Conservation (phyloP, 1,284 basidiomycete genomes). For the Trichosporon coremiiforme region DNA sequence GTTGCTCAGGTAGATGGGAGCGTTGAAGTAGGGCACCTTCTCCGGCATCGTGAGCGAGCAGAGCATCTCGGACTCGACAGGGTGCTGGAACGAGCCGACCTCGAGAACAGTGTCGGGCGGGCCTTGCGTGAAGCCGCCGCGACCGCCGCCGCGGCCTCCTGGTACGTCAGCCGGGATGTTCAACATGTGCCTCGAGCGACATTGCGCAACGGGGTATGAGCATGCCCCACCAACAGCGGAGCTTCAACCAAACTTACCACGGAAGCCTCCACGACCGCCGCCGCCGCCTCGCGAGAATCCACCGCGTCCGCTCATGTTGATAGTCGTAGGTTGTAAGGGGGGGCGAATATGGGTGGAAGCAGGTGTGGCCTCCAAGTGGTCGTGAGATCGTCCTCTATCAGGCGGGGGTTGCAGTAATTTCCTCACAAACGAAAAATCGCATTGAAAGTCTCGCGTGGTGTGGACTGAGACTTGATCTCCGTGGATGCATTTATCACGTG, state of each 20-base stretch:
- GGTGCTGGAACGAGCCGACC: constrained; percentile 86
- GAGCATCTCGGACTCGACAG: constrained; percentile 98
- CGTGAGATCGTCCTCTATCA: neutral
- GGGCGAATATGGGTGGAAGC: neutral
- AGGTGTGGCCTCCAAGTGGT: neutral
- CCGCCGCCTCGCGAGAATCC: constrained; percentile 53
- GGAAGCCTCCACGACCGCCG: constrained; percentile 50
- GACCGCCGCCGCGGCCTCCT: constrained; percentile 37
- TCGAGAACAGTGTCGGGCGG: constrained; percentile 84
- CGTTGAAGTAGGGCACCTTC: constrained; percentile 99
- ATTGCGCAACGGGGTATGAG: neutral
- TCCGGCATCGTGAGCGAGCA: constrained; percentile 81
- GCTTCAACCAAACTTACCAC: constrained; percentile 45
- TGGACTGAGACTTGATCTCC: neutral
- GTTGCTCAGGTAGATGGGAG: constrained; percentile 97
- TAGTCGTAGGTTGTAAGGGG: neutral
- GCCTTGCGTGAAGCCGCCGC: constrained; percentile 67
- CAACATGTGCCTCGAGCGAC: neutral
- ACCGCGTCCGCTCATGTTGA: constrained; percentile 56
- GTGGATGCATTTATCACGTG: neutral
- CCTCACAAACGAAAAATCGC: constrained; percentile 18
- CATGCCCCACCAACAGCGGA: constrained; percentile 37
- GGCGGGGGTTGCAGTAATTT: constrained; percentile 1
- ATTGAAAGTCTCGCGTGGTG: neutral
- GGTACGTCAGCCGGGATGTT: neutral